These are phyloP conservation scores for Colletotrichum eremochloae DNA, from an alignment of 2,329 filamentous ascomycete species.

Conservation along the genomic window DNA sequence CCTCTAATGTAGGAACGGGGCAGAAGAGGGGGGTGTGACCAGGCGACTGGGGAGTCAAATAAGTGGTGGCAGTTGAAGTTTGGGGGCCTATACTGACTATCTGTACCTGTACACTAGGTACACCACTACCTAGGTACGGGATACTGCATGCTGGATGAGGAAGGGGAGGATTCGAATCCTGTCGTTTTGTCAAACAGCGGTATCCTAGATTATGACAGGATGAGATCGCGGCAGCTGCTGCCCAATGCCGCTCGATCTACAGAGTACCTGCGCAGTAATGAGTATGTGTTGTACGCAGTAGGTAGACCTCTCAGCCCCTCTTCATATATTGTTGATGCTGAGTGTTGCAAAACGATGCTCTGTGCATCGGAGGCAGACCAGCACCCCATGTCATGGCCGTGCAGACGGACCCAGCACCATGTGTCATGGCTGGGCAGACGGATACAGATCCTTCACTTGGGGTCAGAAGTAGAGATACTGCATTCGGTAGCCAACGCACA, in stretches of 20 bases:
- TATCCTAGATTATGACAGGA: slow-evolving; percentile 35
- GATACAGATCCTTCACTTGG: background rate
- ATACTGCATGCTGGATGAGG: background rate
- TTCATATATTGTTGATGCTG: background rate
- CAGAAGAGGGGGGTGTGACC: slow-evolving; percentile 16
- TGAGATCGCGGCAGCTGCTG: slow-evolving; percentile 11
- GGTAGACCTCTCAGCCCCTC: background rate
- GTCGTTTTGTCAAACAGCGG: slow-evolving; percentile 32
- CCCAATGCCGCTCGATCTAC: no score
- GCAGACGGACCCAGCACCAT: no score
- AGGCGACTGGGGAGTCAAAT: slow-evolving; percentile 28
- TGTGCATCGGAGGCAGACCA: background rate
- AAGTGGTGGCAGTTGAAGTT: slow-evolving; percentile 14
- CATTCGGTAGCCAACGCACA: background rate
- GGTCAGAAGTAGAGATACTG: background rate
- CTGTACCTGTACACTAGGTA: no score
- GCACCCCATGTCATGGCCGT: slow-evolving; percentile 4
- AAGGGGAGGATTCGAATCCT: slow-evolving; percentile 25
- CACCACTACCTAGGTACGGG: no score
- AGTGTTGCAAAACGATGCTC: background rate
- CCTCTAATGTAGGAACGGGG: slow-evolving; percentile 41
- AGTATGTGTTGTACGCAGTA: no score
- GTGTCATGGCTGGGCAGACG: background rate
- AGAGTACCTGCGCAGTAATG: no score
- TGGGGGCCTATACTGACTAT: slow-evolving; percentile 16